Percentiles rank a stretch among this genome's conserved stretches.
Conservation (phyloP, 2,329 filamentous ascomycete species). For the Lasiodiplodia gonubiensis region DNA sequence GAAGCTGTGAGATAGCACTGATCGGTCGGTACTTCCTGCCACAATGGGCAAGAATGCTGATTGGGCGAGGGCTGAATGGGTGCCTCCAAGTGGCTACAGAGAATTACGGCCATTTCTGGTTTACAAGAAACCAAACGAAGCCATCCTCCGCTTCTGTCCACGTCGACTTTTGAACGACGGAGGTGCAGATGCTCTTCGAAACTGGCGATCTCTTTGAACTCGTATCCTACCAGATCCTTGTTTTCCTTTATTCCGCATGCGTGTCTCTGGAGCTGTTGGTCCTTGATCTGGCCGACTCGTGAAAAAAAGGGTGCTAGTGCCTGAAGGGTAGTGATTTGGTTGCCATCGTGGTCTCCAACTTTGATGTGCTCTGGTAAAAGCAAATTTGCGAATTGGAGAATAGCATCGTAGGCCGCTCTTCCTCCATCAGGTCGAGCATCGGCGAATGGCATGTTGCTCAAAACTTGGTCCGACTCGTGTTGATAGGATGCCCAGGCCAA, state of each 20-base stretch:
- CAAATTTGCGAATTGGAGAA: background rate
- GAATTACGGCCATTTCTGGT: background rate
- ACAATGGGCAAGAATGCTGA: fast-evolving
- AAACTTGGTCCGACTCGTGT: background rate
- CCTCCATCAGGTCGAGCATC: background rate
- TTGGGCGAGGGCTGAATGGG: background rate
- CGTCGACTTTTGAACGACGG: background rate
- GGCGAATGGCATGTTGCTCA: background rate
- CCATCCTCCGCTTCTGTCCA: background rate
- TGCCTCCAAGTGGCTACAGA: background rate
- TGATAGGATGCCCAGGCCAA: constrained; percentile 1
- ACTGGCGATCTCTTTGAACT: background rate
- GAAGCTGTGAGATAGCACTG: background rate
- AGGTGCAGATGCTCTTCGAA: background rate
- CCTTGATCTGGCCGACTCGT: background rate
- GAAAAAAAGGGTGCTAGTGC: background rate
- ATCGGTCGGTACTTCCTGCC: background rate
- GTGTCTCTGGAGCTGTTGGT: background rate
- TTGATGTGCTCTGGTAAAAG: background rate
- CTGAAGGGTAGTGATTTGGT: background rate
- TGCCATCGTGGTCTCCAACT: background rate
- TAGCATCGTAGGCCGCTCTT: background rate
- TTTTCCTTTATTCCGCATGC: background rate
- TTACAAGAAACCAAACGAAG: background rate
- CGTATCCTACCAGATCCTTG: background rate